These are phyloP conservation scores for Trematosphaeria pertusa DNA, from an alignment of 2,329 filamentous ascomycete species.

Conservation along the genomic window DNA sequence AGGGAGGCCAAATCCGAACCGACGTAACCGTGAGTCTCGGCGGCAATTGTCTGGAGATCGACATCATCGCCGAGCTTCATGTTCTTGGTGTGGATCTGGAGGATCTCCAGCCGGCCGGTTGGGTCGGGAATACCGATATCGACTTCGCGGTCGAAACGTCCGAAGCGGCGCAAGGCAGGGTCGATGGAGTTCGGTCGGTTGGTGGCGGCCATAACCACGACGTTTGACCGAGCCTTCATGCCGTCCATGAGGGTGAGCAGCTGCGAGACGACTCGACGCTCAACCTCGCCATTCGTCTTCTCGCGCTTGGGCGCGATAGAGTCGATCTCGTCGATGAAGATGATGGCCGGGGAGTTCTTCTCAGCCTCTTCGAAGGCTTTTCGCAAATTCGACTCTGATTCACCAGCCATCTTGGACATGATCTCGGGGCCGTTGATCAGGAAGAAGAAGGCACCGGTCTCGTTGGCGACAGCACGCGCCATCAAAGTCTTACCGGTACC, in stretches of 20 bases:
- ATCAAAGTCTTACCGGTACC: slow-evolving; percentile 99
- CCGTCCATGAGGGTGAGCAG: slow-evolving; percentile 98
- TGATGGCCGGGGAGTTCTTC: slow-evolving; percentile 99
- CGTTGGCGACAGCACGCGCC: slow-evolving; percentile 98
- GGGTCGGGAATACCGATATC: slow-evolving; percentile 98
- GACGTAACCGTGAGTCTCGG: slow-evolving; percentile 98
- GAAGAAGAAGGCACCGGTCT: slow-evolving; percentile 99
- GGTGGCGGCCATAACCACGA: slow-evolving; percentile 98
- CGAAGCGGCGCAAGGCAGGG: slow-evolving; percentile 94
- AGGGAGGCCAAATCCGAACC: slow-evolving; percentile 98
- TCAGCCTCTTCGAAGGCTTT: slow-evolving; percentile 99
- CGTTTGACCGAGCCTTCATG: slow-evolving; percentile 99
- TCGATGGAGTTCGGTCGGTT: slow-evolving; percentile 99
- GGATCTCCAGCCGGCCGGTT: slow-evolving; percentile 96
- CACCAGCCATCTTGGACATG: slow-evolving; percentile 99
- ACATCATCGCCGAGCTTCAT: slow-evolving; percentile 99
- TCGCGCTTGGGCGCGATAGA: slow-evolving; percentile 99
- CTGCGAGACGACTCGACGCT: slow-evolving; percentile 97
- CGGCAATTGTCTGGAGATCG: slow-evolving; percentile 93
- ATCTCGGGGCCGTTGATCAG: slow-evolving; percentile 99
- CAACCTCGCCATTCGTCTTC: slow-evolving; percentile 98
- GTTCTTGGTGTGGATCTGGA: slow-evolving; percentile 99
- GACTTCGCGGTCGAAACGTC: slow-evolving; percentile 98
- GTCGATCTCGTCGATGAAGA: slow-evolving; percentile 99
- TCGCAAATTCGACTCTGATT: slow-evolving; percentile 96